phyloP scores from a whole-genome alignment of 1,139 yeast genomes.

The Pichia sp. region DNA sequence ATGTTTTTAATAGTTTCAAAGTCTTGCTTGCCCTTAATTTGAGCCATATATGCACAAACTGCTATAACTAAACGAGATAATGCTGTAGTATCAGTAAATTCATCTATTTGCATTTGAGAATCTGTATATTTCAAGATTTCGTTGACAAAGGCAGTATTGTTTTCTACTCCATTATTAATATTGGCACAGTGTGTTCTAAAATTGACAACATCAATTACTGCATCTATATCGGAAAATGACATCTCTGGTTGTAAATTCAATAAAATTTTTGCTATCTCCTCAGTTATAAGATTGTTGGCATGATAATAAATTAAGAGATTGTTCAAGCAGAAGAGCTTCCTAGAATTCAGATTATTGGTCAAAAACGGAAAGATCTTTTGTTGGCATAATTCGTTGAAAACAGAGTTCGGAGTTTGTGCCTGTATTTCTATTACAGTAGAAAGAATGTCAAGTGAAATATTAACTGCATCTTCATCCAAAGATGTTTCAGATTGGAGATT shows the following conservation, averaged over 20 bases:
- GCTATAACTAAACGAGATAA: constrained; percentile 15
- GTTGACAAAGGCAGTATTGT: constrained; percentile 4
- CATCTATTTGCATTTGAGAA: constrained; percentile 3
- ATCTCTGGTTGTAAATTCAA: constrained; percentile 8
- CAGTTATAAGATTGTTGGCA: constrained; percentile 14
- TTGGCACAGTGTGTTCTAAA: constrained; percentile 13
- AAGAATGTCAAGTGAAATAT: constrained; percentile 63
- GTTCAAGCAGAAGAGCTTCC: constrained; percentile 60
- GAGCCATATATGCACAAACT: constrained; percentile 44
- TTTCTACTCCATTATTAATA: constrained; percentile 6
- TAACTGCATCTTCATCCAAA: constrained; percentile 54
- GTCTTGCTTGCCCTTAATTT: constrained; percentile 35
- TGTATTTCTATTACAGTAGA: constrained; percentile 66
- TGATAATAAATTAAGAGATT: constrained; percentile 55
- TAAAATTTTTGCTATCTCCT: constrained; percentile 11
- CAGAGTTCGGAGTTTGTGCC: constrained; percentile 22
- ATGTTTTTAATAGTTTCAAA: constrained; percentile 16
- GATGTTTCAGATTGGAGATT: constrained; percentile 24
- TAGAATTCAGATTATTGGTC: constrained; percentile 30
- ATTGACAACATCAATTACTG: constrained; percentile 20
- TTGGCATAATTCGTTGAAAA: constrained; percentile 14
- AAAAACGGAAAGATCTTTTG: constrained; percentile 25
- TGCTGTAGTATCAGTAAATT: constrained; percentile 9
- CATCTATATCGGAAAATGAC: constrained; percentile 8
- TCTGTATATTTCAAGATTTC: constrained; percentile 9